Evolutionary conservation across 2,329 filamentous ascomycete genomes (phyloP).

Genomic region (Trichoderma atroviride): DNA sequence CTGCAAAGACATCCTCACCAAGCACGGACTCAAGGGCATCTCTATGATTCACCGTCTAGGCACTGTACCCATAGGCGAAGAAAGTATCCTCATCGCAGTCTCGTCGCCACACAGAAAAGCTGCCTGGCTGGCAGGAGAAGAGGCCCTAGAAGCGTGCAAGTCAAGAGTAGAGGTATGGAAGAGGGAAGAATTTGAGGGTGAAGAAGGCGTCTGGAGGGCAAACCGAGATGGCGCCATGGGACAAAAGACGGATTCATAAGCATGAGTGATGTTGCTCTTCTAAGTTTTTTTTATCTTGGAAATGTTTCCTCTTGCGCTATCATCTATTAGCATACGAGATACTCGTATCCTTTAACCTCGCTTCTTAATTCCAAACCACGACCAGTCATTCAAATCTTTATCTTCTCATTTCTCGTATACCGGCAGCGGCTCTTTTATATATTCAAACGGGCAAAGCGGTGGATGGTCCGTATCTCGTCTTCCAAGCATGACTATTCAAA

Average conservation of each 20-base stretch:
- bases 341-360: not conserved
- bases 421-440: conserved; percentile 43
- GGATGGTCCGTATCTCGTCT: conserved; percentile 36
- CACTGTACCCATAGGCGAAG: conserved; percentile 83
- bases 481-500: conserved; percentile 44
- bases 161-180: conserved; percentile 94
- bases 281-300: not conserved
- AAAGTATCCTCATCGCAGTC: conserved; percentile 88
- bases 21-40: conserved; percentile 71
- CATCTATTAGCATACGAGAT: conserved; percentile 2
- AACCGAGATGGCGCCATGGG: conserved; percentile 75
- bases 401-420: conserved; percentile 35
- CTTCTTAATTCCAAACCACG: not conserved
- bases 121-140: conserved; percentile 86
- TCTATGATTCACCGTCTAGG: conserved; percentile 85
- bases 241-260: conserved; percentile 45
- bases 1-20: conserved; percentile 56
- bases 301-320: conserved; percentile 9
- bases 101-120: conserved; percentile 80
- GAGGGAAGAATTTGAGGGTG: conserved; percentile 79
- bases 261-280: not conserved
- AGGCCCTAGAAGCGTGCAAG: conserved; percentile 86
- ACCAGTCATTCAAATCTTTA: not conserved
- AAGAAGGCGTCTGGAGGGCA: conserved; percentile 81
- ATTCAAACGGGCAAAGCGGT: conserved; percentile 44